These are phyloP conservation scores for Orbilia ellipsospora DNA, from an alignment of 2,329 filamentous ascomycete genomes.

Conservation along the genomic window DNA sequence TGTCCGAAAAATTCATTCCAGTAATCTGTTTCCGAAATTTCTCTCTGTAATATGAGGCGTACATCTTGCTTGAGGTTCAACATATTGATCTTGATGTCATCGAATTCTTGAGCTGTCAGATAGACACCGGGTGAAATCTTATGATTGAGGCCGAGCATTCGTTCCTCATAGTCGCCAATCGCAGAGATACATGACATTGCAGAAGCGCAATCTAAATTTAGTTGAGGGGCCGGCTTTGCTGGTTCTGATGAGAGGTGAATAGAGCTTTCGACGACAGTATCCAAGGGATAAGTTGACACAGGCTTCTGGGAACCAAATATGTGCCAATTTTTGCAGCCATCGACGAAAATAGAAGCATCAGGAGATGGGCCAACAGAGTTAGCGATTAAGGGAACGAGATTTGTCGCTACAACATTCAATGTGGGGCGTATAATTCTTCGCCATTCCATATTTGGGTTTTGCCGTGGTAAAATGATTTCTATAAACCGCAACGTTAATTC, in stretches of 20 bases:
- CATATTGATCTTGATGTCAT: conserved; percentile 14
- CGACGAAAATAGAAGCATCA: neutral
- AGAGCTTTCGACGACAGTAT: neutral
- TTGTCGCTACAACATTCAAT: neutral
- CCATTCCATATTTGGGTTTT: neutral
- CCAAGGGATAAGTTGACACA: conserved; percentile 1
- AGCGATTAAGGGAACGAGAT: neutral
- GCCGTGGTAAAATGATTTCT: neutral
- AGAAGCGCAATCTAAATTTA: conserved; percentile 9
- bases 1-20: conserved; percentile 13
- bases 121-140: conserved; percentile 9
- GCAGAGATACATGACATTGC: conserved; percentile 16
- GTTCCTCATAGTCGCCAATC: conserved; percentile 33
- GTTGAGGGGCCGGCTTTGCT: neutral
- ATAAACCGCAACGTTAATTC: neutral
- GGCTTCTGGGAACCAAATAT: conserved; percentile 3
- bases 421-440: neutral
- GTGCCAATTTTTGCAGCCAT: conserved; percentile 10
- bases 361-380: neutral
- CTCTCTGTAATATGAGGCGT: neutral
- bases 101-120: neutral
- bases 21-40: neutral
- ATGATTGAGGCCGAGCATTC: conserved; percentile 1
- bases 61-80: conserved; percentile 11
- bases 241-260: neutral